phyloP scores from a whole-genome alignment of 345 rosid genomes.

The Corymbia maculata region DNA sequence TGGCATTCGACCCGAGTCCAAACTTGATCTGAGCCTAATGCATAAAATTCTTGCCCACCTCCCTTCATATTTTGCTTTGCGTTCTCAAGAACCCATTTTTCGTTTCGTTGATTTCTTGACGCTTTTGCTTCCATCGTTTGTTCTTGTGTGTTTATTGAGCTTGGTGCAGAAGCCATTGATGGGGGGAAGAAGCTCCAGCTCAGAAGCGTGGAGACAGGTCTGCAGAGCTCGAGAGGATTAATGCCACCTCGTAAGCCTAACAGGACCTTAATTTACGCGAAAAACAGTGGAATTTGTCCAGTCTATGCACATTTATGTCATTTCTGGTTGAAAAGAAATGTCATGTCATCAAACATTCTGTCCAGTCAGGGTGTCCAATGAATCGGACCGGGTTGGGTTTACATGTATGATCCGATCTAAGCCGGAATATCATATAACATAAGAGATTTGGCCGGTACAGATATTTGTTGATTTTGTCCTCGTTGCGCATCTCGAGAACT shows the following conservation, averaged over 20 bases:
- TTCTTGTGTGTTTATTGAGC: background rate
- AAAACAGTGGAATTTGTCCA: background rate
- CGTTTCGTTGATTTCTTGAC: background rate
- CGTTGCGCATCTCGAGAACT: too few species aligned
- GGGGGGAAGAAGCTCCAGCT: background rate
- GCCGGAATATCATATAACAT: too few species aligned
- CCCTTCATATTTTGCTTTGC: too few species aligned
- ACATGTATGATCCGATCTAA: too few species aligned
- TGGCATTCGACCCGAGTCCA: background rate
- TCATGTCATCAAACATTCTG: background rate
- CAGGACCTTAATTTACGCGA: background rate
- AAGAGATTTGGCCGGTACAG: too few species aligned
- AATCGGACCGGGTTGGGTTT: too few species aligned
- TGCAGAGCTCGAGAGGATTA: background rate
- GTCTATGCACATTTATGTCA: background rate
- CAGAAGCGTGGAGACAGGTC: background rate
- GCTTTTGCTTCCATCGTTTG: background rate
- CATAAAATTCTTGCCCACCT: background rate
- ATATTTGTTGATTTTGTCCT: too few species aligned
- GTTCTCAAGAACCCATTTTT: background rate
- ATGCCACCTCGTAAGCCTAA: background rate
- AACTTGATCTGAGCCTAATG: background rate
- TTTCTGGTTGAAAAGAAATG: background rate
- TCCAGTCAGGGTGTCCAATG: too few species aligned
- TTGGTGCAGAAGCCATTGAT: background rate